Conservation (phyloP, 495 filamentous ascomycete species). For the Hyaloscypha bicolor region DNA sequence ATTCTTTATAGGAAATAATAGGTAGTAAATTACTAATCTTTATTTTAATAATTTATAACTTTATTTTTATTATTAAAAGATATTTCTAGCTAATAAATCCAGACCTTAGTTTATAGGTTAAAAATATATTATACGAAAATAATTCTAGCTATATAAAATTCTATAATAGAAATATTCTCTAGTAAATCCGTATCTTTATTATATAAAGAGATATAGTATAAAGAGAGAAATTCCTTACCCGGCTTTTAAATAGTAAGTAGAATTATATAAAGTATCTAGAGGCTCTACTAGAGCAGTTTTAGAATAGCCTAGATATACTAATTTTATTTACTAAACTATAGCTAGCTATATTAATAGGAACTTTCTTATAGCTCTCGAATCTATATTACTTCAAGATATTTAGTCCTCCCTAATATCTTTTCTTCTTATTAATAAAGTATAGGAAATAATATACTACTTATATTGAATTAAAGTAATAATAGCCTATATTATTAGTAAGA, state of each 20-base stretch:
- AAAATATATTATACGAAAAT: no score
- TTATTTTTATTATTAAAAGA: neutral
- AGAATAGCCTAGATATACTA: neutral
- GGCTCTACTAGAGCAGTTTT: neutral
- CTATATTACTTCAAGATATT: constrained; percentile 1
- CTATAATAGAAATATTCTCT: no score
- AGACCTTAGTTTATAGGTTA: no score
- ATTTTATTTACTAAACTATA: constrained; percentile 1
- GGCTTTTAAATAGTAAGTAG: constrained; percentile 19
- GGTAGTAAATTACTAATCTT: no score
- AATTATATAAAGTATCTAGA: neutral
- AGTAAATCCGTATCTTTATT: constrained; percentile 11
- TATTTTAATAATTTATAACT: no score
- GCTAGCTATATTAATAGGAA: neutral
- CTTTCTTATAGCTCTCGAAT: neutral
- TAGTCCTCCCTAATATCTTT: constrained; percentile 1
- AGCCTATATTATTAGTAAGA: constrained; percentile 13
- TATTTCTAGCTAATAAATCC: no score
- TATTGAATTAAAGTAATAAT: neutral
- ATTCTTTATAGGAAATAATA: neutral
- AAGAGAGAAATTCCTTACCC: constrained; percentile 17
- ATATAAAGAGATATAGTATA: constrained; percentile 2
- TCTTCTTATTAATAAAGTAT: neutral
- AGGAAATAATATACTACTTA: constrained; percentile 2
- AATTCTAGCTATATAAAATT: no score